A percentile compares a stretch with the other conserved stretches of the same genome.
Conservation (phyloP, 2,329 filamentous ascomycete species). For the Paraphoma sp. region DNA sequence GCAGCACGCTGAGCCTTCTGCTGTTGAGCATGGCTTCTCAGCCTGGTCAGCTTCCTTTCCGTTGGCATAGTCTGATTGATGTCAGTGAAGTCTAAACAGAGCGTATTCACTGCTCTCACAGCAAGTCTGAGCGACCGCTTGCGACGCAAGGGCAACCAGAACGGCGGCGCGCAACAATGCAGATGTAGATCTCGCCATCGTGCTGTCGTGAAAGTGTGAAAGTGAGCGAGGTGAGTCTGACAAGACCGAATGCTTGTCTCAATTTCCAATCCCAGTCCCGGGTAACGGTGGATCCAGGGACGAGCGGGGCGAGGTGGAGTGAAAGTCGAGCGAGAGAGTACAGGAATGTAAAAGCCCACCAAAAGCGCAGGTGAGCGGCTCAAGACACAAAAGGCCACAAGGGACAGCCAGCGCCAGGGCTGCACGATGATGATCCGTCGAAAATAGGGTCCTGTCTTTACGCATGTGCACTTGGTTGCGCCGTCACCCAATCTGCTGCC, state of each 20-base stretch:
- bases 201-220: slow-evolving; percentile 6
- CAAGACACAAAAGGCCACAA: slow-evolving; percentile 9
- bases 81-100: slow-evolving; percentile 8
- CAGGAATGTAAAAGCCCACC: slow-evolving; percentile 4
- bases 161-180: slow-evolving; percentile 28
- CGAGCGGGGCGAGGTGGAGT: slow-evolving; percentile 3
- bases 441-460: not conserved
- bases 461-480: not conserved
- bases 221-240: not conserved
- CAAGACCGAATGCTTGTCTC: not conserved
- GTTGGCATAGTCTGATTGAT: slow-evolving; percentile 41
- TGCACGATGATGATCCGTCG: slow-evolving; percentile 5
- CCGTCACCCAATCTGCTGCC: not conserved
- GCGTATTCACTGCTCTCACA: slow-evolving; percentile 25
- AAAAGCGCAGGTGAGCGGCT: slow-evolving; percentile 8
- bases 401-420: slow-evolving; percentile 4
- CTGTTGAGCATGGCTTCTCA: slow-evolving; percentile 44
- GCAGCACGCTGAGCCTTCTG: slow-evolving; percentile 43
- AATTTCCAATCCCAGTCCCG: slow-evolving; percentile 4
- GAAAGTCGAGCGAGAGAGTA: slow-evolving; percentile 8
- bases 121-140: slow-evolving; percentile 34
- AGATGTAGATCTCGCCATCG: slow-evolving; percentile 22
- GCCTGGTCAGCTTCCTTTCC: slow-evolving; percentile 31
- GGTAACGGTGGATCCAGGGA: slow-evolving; percentile 1
- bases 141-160: slow-evolving; percentile 21